phyloP scores from a whole-genome alignment of 1,139 yeast genomes.

The Taphrina communis region DNA sequence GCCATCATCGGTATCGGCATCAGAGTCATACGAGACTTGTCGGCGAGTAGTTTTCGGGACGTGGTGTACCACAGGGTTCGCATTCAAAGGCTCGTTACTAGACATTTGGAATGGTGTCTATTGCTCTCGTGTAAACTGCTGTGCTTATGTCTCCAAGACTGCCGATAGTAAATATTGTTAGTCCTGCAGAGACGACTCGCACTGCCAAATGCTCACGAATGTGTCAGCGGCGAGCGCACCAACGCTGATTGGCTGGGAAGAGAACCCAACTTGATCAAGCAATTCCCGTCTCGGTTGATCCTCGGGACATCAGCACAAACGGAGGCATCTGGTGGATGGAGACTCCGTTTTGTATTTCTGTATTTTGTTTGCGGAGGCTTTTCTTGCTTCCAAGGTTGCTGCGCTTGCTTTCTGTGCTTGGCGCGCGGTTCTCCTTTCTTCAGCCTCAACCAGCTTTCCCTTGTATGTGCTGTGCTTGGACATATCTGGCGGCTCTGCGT shows the following conservation, averaged over 20 bases:
- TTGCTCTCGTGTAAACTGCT: too few species aligned
- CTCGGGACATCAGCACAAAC: too few species aligned
- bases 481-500: constrained; percentile 4
- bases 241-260: background rate
- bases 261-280: background rate
- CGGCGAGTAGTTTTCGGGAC: constrained; percentile 29
- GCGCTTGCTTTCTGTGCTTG: background rate
- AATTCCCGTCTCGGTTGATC: too few species aligned
- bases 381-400: background rate
- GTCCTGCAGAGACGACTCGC: background rate
- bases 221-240: constrained; percentile 6
- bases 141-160: too few species aligned
- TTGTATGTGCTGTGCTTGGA: constrained; percentile 1
- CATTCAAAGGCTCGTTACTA: constrained; percentile 29
- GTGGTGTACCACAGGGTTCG: constrained; percentile 38
- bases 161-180: too few species aligned
- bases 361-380: too few species aligned
- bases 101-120: constrained; percentile 14
- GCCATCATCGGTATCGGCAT: constrained; percentile 52
- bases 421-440: constrained; percentile 14
- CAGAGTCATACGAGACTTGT: constrained; percentile 43
- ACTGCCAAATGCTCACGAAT: background rate
- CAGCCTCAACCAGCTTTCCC: constrained; percentile 1
- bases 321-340: too few species aligned
- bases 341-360: too few species aligned